phyloP scores from a whole-genome alignment of 2,329 filamentous ascomycete species.

The Podosphaera aphanis region DNA sequence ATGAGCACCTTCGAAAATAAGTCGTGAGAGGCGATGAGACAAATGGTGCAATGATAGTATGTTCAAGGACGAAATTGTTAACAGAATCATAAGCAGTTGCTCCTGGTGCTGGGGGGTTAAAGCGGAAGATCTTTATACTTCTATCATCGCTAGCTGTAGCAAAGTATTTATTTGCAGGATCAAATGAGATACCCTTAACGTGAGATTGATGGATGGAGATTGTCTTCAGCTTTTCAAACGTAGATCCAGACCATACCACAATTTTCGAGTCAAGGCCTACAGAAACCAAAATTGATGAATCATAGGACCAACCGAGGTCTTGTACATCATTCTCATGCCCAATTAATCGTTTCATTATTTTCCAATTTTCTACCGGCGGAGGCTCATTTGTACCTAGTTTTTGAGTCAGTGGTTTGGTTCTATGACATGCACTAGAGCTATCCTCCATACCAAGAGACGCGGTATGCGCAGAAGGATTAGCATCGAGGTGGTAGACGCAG shows the following conservation, averaged over 20 bases:
- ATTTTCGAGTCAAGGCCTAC: constrained; percentile 95
- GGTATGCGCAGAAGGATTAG: constrained; percentile 47
- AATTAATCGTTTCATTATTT: constrained; percentile 75
- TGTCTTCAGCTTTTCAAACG: constrained; percentile 93
- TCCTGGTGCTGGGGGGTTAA: constrained; percentile 74
- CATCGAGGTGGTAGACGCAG: constrained; percentile 78
- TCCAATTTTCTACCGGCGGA: constrained; percentile 92
- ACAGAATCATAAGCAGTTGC: constrained; percentile 86
- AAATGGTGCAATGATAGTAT: constrained; percentile 75
- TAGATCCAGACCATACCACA: constrained; percentile 93
- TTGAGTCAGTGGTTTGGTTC: constrained; percentile 2
- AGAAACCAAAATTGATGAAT: constrained; percentile 86
- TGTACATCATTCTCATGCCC: constrained; percentile 98
- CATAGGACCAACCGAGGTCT: constrained; percentile 87
- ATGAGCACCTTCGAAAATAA: constrained; percentile 88
- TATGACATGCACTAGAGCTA: background rate
- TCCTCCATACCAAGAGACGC: constrained; percentile 51
- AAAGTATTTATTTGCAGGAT: constrained; percentile 97
- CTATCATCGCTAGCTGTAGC: constrained; percentile 93
- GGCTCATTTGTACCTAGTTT: constrained; percentile 51
- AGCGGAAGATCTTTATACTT: constrained; percentile 89
- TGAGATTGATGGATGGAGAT: constrained; percentile 85
- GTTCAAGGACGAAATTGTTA: constrained; percentile 87
- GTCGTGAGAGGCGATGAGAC: constrained; percentile 81
- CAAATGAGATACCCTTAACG: constrained; percentile 96